Conservation (phyloP, 805 yeast species). For the Danielia reshetovae region DNA sequence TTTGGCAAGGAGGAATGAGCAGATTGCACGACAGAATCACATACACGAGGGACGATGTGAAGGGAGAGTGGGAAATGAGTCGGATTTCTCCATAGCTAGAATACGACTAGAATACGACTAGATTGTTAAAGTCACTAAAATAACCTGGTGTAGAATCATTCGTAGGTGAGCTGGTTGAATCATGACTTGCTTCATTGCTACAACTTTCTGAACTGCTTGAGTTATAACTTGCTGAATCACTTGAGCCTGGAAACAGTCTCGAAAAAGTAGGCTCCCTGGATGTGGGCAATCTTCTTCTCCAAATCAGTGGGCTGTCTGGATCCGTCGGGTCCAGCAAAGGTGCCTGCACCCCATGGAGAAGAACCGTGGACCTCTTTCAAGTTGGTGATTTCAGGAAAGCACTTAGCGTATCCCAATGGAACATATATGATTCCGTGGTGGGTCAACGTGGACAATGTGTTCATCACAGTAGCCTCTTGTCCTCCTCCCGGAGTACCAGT, state of each 20-base stretch:
- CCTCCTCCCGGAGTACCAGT: constrained; percentile 17
- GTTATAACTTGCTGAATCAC: too few relatives aligned
- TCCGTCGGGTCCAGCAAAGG: constrained; percentile 18
- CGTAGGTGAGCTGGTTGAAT: too few relatives aligned
- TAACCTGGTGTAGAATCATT: too few relatives aligned
- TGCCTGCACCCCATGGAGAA: constrained; percentile 19
- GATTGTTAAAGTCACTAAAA: too few relatives aligned
- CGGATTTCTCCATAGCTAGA: constrained; percentile 65
- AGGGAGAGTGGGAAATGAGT: constrained; percentile 55
- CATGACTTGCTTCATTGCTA: too few relatives aligned
- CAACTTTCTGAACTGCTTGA: too few relatives aligned
- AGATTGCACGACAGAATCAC: constrained; percentile 88
- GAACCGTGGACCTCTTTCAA: constrained; percentile 17
- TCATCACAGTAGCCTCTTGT: constrained; percentile 18
- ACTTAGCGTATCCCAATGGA: constrained; percentile 20
- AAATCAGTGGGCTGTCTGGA: constrained; percentile 18
- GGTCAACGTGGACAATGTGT: constrained; percentile 15
- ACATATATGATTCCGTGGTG: constrained; percentile 20
- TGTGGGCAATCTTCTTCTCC: constrained; percentile 19
- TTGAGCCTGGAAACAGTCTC: constrained; percentile 16
- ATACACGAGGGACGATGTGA: constrained; percentile 51
- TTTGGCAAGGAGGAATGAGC: constrained; percentile 94
- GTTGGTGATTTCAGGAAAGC: constrained; percentile 15
- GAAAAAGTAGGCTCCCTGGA: constrained; percentile 18
- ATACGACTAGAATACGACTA: too few relatives aligned